A percentile compares a stretch with the other conserved stretches of the same genome.
Conservation (phyloP, 2,329 filamentous ascomycete species). For the Verticillium isaacii region DNA sequence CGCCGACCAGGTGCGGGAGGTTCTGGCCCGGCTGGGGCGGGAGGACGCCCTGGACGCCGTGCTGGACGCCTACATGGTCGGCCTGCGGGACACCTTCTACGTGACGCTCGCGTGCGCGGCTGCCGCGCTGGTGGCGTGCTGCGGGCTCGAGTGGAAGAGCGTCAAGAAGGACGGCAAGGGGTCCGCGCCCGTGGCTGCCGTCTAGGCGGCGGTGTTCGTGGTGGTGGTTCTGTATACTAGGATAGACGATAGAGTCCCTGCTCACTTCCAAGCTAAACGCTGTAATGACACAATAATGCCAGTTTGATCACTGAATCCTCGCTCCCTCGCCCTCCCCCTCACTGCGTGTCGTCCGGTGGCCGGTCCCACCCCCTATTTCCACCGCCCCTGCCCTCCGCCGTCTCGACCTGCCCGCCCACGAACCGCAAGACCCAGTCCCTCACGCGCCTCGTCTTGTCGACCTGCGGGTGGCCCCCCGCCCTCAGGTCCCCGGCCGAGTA, state of each 20-base stretch:
- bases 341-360: slow-evolving; percentile 37
- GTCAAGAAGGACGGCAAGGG: slow-evolving; percentile 38
- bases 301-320: background rate
- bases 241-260: background rate
- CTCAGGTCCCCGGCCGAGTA: slow-evolving; percentile 50
- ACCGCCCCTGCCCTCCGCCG: slow-evolving; percentile 9
- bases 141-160: slow-evolving; percentile 47
- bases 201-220: background rate
- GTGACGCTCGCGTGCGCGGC: slow-evolving; percentile 44
- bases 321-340: slow-evolving; percentile 1
- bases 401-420: slow-evolving; percentile 38
- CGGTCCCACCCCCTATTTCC: slow-evolving; percentile 26
- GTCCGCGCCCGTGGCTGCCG: slow-evolving; percentile 18
- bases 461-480: slow-evolving; percentile 39
- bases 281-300: background rate
- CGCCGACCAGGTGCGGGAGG: slow-evolving; percentile 41
- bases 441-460: slow-evolving; percentile 62
- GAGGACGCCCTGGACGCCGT: slow-evolving; percentile 37
- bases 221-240: slow-evolving; percentile 4
- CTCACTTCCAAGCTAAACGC: background rate
- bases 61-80: slow-evolving; percentile 42
- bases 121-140: slow-evolving; percentile 36
- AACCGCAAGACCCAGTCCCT: slow-evolving; percentile 72
- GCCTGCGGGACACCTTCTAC: slow-evolving; percentile 46
- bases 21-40: slow-evolving; percentile 35